Base-by-base conservation (phyloP, 768 basidiomycete species). In the Pulveroboletus sp. region DNA sequence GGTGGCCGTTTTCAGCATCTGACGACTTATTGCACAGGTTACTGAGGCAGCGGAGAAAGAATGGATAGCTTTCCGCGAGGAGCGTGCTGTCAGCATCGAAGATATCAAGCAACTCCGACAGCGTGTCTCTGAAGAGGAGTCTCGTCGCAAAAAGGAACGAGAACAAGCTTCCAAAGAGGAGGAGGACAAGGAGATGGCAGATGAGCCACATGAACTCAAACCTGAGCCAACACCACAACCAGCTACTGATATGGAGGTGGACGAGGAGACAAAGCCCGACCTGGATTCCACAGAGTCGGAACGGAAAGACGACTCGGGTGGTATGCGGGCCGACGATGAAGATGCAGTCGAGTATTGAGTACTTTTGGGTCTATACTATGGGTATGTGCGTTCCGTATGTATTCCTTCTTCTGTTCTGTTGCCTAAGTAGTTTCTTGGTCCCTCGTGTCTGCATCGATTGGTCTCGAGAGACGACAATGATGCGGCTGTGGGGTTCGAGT, bases 281-380 rank as follows among this genome's bases (percentile, higher is more conserved):
- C 47, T 53, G 35, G 72, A 76, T 47, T 60, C 61, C 30, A 50
- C 58, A 40, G 75, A 74, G 54, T 57, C 63, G 38, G 76, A 78
- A 52, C 75, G 75, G 60, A 80, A 81, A 59, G 80, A 81, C 43
- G 79, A 81, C 47, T 57, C 74, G 24, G 65, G 74, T 31, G 63
- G 75, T 8, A 76, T 79, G 70, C 80, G 77, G 55, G 82, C 80
- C 42, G 85, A 88, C 50, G 87, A 86, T 55, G 87, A 89, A 54
- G 87, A 89, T 62, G 87, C 85, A 11, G 85, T 89, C 38, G 87
- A 89, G 70, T 89, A 89, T 71, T 88, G 51, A 68, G 27, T 23
- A 31, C 45, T 36, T 29, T 43, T 41, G 47, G n/a, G 50, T 48
- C 22, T 24, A 53, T 58, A 76, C n/a, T n/a, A n/a, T n/a, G 60